Evolutionary conservation across 73 alveolate species (phyloP).

Genomic region (Paramecium pentaurelia): DNA sequence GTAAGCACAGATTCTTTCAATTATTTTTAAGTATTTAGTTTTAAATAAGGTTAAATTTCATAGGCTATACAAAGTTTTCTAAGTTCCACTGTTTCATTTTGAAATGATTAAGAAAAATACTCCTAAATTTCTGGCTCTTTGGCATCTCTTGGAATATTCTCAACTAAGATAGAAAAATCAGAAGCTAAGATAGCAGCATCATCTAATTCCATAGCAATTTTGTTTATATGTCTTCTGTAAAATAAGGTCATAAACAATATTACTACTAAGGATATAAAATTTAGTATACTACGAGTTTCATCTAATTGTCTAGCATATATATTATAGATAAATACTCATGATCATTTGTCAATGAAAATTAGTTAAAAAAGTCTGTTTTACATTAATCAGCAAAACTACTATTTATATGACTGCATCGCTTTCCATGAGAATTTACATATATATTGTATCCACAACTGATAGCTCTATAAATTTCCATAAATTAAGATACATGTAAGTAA

Average conservation of each 20-base stretch:
- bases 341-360: neutral
- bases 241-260: neutral
- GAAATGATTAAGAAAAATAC: neutral
- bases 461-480: neutral
- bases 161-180: neutral
- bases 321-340: neutral
- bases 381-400: neutral
- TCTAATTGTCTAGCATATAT: neutral
- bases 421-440: neutral
- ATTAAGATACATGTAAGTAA: neutral
- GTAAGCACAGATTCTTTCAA: neutral
- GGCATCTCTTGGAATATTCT: slow-evolving; percentile 11
- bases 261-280: neutral
- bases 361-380: neutral
- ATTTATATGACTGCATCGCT: neutral
- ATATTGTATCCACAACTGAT: neutral
- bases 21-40: neutral
- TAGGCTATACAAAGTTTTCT: neutral
- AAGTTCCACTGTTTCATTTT: neutral
- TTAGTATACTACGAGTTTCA: neutral
- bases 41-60: neutral
- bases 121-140: neutral
- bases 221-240: neutral
- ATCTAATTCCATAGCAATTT: slow-evolving; percentile 5
- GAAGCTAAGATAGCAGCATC: slow-evolving; percentile 18